Evolutionary conservation across 2,329 filamentous ascomycete genomes (phyloP).

Genomic region (Emergomyces pasteurianus): DNA sequence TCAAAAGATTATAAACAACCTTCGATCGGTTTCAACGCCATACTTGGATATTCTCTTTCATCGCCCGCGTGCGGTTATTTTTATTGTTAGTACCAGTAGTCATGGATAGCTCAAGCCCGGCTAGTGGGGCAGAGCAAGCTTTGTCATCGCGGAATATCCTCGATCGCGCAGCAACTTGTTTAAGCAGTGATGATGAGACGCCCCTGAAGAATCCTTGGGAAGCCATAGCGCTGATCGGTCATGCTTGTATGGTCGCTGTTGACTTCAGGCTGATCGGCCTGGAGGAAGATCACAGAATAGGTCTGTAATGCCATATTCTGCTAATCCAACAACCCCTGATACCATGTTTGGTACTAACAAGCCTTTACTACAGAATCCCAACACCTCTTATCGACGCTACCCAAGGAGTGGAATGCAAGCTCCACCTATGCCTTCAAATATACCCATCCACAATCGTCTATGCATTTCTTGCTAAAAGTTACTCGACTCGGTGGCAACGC

Average conservation of each 20-base stretch:
- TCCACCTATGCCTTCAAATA: slow-evolving; percentile 72
- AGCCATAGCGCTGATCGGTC: slow-evolving; percentile 69
- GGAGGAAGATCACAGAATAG: slow-evolving; percentile 65
- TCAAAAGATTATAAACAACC: background rate
- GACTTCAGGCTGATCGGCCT: slow-evolving; percentile 74
- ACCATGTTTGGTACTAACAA: background rate
- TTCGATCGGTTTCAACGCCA: background rate
- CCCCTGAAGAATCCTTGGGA: slow-evolving; percentile 49
- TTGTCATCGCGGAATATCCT: slow-evolving; percentile 21
- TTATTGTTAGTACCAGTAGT: background rate
- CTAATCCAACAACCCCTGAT: background rate
- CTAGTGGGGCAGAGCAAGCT: background rate
- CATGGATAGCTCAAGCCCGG: background rate
- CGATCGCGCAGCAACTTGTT: slow-evolving; percentile 20
- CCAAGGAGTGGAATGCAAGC: slow-evolving; percentile 66
- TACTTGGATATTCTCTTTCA: background rate
- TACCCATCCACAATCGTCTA: slow-evolving; percentile 70
- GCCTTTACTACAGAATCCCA: slow-evolving; percentile 11
- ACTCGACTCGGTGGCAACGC: slow-evolving; percentile 72
- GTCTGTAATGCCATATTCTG: slow-evolving; percentile 30
- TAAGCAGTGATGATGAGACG: slow-evolving; percentile 19
- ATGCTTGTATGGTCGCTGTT: slow-evolving; percentile 69
- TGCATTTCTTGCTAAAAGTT: slow-evolving; percentile 71
- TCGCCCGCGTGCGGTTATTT: background rate
- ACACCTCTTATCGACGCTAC: slow-evolving; percentile 44